Percentiles rank a stretch among this genome's conserved stretches.
These are phyloP conservation scores for Castanopsis chinensis DNA, from an alignment of 306 rosid genomes.

Conservation along the genomic window DNA sequence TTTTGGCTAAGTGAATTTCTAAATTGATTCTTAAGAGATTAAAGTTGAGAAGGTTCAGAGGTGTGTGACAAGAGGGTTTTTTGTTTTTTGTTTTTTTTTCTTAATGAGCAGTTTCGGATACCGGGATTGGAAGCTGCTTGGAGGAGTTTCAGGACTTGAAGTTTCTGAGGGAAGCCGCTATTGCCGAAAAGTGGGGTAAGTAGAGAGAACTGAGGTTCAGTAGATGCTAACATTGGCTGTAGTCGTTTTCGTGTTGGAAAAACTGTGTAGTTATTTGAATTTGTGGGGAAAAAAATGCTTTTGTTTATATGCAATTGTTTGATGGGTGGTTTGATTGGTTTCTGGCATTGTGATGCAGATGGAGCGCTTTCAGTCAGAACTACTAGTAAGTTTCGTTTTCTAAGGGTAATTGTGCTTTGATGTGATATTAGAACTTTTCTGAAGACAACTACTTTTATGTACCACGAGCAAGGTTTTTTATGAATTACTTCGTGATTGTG, in stretches of 20 bases:
- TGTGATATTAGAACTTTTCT: background rate
- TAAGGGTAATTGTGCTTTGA: conserved; percentile 5
- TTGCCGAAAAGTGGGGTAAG: conserved; percentile 62
- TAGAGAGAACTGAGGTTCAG: conserved; percentile 5
- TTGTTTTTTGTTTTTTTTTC: background rate
- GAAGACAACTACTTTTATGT: background rate
- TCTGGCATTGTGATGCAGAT: conserved; percentile 47
- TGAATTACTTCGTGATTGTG: too few species aligned
- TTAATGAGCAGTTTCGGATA: conserved; percentile 64
- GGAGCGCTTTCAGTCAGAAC: conserved; percentile 74
- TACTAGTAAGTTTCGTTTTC: conserved; percentile 58
- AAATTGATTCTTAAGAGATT: background rate
- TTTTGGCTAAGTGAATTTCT: background rate
- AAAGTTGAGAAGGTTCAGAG: background rate
- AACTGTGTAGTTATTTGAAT: background rate
- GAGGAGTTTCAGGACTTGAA: conserved; percentile 60
- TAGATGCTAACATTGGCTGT: background rate
- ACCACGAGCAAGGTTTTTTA: background rate
- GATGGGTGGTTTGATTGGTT: conserved; percentile 1
- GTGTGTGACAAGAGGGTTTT: background rate
- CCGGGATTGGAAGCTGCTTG: conserved; percentile 73
- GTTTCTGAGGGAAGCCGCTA: conserved; percentile 31
- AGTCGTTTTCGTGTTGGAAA: background rate
- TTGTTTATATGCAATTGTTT: background rate
- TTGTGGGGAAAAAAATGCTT: background rate